Conservation (phyloP, 2,329 filamentous ascomycete genomes). For the Paecilomyces sp. region DNA sequence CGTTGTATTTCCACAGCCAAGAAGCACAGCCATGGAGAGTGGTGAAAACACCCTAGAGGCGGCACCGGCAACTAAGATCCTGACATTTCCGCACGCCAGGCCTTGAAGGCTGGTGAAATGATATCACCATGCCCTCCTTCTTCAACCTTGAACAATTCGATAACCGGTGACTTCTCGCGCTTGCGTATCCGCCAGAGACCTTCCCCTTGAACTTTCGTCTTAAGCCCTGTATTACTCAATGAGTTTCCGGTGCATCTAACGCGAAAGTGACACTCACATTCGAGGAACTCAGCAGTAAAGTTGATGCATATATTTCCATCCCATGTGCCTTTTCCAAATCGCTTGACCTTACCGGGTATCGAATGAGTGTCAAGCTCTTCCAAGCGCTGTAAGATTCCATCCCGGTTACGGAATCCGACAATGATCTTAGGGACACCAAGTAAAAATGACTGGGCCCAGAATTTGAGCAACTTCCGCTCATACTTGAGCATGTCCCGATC, state of each 20-base stretch:
- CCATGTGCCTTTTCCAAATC: constrained; percentile 63
- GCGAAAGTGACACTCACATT: constrained; percentile 50
- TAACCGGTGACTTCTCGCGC: constrained; percentile 51
- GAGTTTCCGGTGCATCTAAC: constrained; percentile 7
- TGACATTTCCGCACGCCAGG: constrained; percentile 50
- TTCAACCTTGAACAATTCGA: constrained; percentile 69
- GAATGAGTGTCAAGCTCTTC: constrained; percentile 73
- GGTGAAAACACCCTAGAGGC: background rate
- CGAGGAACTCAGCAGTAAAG: constrained; percentile 70
- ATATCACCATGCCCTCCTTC: constrained; percentile 71
- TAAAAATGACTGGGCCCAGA: constrained; percentile 94
- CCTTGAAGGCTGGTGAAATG: constrained; percentile 67
- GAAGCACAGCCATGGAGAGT: background rate
- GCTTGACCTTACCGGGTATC: constrained; percentile 70
- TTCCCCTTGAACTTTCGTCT: constrained; percentile 54
- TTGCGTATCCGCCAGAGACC: constrained; percentile 78
- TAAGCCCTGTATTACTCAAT: constrained; percentile 46
- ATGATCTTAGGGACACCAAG: constrained; percentile 88
- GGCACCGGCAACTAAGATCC: background rate
- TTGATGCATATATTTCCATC: constrained; percentile 92
- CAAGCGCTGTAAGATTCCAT: constrained; percentile 64
- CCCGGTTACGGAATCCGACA: constrained; percentile 72
- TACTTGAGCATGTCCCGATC: constrained; percentile 66
- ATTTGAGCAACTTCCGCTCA: constrained; percentile 86
- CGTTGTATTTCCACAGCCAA: background rate